A percentile compares a stretch with the other conserved stretches of the same genome.
Conservation (phyloP, 306 rosid species). For the Biancaea sappan region DNA sequence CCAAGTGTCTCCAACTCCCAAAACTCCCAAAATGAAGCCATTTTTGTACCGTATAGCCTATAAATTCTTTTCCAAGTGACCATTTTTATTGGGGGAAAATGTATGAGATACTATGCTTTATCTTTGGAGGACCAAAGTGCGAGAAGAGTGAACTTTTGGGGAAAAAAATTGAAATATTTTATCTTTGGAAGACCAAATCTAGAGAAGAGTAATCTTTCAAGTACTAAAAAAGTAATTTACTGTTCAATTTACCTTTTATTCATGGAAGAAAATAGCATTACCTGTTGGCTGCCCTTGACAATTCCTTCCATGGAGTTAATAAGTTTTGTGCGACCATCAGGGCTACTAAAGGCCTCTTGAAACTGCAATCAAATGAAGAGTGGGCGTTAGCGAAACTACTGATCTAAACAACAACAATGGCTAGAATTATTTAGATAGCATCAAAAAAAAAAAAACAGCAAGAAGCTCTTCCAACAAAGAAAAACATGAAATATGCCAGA, state of each 20-base stretch:
- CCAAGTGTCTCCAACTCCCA: too few relatives aligned
- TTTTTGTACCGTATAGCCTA: too few relatives aligned
- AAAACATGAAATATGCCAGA: conserved; percentile 12
- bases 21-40: too few relatives aligned
- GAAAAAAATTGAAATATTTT: too few relatives aligned
- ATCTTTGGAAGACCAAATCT: too few relatives aligned
- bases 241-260: conserved; percentile 7
- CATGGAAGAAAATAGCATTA: conserved; percentile 34
- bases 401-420: neutral
- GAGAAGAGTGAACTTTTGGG: too few relatives aligned
- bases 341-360: conserved; percentile 81
- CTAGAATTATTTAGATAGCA: conserved; percentile 26
- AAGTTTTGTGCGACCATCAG: conserved; percentile 71
- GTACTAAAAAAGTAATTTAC: too few relatives aligned
- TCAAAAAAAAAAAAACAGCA: neutral
- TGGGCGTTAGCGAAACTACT: neutral
- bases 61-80: too few relatives aligned
- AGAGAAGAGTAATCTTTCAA: too few relatives aligned
- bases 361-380: conserved; percentile 53
- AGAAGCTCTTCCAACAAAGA: neutral
- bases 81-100: too few relatives aligned
- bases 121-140: too few relatives aligned
- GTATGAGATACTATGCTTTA: too few relatives aligned
- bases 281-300: conserved; percentile 89
- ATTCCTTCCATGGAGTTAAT: conserved; percentile 93